These are phyloP conservation scores for Plasmodium adleri DNA, from an alignment of 169 alveolate species.

Conservation along the genomic window DNA sequence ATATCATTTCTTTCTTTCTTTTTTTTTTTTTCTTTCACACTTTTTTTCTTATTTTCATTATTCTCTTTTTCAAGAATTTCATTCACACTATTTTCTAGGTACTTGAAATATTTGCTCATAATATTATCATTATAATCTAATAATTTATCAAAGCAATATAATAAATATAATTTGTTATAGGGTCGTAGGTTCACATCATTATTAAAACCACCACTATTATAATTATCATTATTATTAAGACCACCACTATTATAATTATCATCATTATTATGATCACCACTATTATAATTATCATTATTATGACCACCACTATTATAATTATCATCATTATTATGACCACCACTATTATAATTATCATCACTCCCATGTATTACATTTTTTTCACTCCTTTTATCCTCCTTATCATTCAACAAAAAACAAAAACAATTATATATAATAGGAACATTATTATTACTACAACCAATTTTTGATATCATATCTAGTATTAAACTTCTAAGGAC, in stretches of 20 bases:
- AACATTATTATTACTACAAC: slow-evolving; percentile 69
- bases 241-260: background rate
- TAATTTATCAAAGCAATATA: slow-evolving; percentile 70
- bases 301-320: background rate
- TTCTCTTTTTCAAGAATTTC: background rate
- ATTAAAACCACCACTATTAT: background rate
- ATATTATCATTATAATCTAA: slow-evolving; percentile 65
- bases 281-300: background rate
- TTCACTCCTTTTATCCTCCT: background rate
- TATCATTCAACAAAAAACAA: slow-evolving; percentile 21
- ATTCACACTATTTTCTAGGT: slow-evolving; percentile 16
- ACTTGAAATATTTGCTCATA: slow-evolving; percentile 73
- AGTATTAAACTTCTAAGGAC: slow-evolving; percentile 61
- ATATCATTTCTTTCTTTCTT: background rate
- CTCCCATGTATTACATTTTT: background rate
- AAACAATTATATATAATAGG: slow-evolving; percentile 73
- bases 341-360: background rate
- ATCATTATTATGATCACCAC: background rate
- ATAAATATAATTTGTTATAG: slow-evolving; percentile 27
- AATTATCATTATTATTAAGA: background rate
- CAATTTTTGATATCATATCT: slow-evolving; percentile 40
- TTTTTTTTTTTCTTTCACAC: slow-evolving; percentile 2
- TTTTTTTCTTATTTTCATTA: background rate
- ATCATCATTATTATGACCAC: background rate
- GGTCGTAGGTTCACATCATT: background rate